phyloP scores from a whole-genome alignment of 2,329 filamentous ascomycete genomes.

The Incumbomyces delicatus region DNA sequence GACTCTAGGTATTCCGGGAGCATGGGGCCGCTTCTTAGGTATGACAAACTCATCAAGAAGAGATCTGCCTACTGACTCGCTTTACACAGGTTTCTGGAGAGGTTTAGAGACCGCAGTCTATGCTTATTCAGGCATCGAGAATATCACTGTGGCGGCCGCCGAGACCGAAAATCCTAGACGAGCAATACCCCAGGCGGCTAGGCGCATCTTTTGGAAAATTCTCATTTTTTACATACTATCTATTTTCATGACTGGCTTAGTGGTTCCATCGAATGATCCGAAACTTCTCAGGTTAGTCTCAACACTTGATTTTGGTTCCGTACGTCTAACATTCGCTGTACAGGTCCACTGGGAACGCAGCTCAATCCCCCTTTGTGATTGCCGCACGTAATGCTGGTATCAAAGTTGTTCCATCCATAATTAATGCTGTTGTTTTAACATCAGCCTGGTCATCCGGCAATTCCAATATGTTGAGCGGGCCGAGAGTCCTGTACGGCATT shows the following conservation, averaged over 20 bases:
- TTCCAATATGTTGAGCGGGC: constrained; percentile 50
- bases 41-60: constrained; percentile 35
- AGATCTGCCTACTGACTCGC: constrained; percentile 41
- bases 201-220: constrained; percentile 46
- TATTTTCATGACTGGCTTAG: constrained; percentile 21
- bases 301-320: too few relatives aligned
- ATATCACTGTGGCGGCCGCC: constrained; percentile 46
- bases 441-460: constrained; percentile 63
- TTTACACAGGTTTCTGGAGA: constrained; percentile 50
- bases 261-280: constrained; percentile 27
- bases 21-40: too few relatives aligned
- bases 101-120: constrained; percentile 39
- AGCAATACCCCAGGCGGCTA: constrained; percentile 46
- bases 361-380: constrained; percentile 43
- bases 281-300: constrained; percentile 21
- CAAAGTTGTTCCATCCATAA: constrained; percentile 54
- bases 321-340: too few relatives aligned
- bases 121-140: constrained; percentile 42
- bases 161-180: constrained; percentile 45
- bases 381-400: constrained; percentile 33
- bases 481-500: constrained; percentile 41
- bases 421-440: constrained; percentile 68
- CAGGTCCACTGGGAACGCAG: constrained; percentile 21
- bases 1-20: too few relatives aligned
- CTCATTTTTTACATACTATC: constrained; percentile 46